Evolutionary conservation across 805 yeast species (phyloP).

Genomic region (Metschnikowia santaceciliae): DNA sequence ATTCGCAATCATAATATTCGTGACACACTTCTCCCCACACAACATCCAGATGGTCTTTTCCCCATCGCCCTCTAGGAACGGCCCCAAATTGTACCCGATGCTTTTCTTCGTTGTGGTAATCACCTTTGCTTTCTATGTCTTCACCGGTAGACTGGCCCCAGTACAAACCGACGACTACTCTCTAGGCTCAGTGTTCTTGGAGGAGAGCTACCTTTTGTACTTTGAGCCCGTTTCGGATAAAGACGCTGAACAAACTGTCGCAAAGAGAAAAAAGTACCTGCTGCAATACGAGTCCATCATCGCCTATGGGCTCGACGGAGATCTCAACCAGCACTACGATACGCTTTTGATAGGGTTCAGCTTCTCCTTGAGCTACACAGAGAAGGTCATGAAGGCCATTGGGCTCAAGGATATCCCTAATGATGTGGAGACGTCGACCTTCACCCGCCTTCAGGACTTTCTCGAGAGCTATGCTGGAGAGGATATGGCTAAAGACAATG

Average conservation of each 20-base stretch:
- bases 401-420: background rate
- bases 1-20: background rate
- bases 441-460: conserved; percentile 5
- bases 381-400: conserved; percentile 9
- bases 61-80: background rate
- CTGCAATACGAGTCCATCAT: conserved; percentile 2
- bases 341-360: conserved; percentile 10
- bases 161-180: background rate
- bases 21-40: background rate
- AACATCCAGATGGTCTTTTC: background rate
- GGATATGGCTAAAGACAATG: conserved; percentile 7
- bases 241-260: background rate
- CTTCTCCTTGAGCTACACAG: conserved; percentile 7
- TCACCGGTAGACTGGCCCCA: conserved; percentile 2
- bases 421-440: conserved; percentile 4
- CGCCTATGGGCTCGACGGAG: conserved; percentile 7
- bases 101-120: background rate
- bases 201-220: background rate
- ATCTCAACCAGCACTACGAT: conserved; percentile 10
- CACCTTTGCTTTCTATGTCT: background rate
- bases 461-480: conserved; percentile 6
- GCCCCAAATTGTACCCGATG: background rate
- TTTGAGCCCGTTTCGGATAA: background rate
- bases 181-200: conserved; percentile 2
- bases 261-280: background rate